Conservation (phyloP, 2,329 filamentous ascomycete genomes). For the Apiospora malaysiana region DNA sequence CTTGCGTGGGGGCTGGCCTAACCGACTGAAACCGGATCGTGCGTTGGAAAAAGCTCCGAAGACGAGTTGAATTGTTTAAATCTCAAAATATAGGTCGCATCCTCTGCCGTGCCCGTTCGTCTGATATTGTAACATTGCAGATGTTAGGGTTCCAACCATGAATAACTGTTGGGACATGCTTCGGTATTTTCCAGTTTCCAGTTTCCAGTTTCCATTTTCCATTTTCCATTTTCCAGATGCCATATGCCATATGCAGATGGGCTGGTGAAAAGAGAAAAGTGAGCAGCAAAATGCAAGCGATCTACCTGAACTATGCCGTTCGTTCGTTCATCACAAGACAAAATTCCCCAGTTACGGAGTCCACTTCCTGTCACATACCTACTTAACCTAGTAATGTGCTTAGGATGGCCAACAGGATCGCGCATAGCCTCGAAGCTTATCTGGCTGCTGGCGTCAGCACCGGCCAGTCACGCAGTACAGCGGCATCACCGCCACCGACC, state of each 20-base stretch:
- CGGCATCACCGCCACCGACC: conserved; percentile 9
- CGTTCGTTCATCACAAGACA: neutral
- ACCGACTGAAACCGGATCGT: conserved; percentile 12
- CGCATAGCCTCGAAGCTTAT: neutral
- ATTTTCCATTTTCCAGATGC: too few relatives aligned
- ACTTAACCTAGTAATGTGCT: too few relatives aligned
- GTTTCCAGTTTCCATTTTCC: too few relatives aligned
- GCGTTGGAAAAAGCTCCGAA: neutral
- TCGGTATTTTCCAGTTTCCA: neutral
- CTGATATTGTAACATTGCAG: conserved; percentile 5
- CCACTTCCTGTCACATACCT: conserved; percentile 10
- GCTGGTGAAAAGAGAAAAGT: neutral
- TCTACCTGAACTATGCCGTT: too few relatives aligned
- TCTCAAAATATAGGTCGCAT: neutral
- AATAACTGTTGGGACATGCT: neutral
- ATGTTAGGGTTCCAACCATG: neutral
- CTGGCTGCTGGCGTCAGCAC: neutral
- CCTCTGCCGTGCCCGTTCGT: neutral
- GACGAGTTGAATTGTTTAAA: neutral
- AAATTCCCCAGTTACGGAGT: neutral
- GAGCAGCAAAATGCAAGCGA: neutral
- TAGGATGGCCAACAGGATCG: neutral
- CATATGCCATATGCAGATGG: neutral
- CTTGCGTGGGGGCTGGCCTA: neutral
- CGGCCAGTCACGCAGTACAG: neutral